These are phyloP conservation scores for Trichosanthes truncata DNA, from an alignment of 306 rosid genomes.

Conservation along the genomic window DNA sequence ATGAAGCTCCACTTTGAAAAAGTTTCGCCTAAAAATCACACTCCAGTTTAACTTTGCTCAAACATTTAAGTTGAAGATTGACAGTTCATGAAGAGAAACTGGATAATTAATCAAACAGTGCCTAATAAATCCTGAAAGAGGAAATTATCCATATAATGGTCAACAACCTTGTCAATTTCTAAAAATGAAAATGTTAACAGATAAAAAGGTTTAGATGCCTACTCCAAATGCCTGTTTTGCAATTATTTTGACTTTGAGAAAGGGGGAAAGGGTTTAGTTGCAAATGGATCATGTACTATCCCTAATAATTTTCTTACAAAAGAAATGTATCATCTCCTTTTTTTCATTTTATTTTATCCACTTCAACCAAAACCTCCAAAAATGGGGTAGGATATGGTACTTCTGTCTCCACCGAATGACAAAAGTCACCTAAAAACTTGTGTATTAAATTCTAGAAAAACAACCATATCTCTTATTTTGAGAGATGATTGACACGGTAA, in stretches of 20 bases:
- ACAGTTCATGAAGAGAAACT: neutral
- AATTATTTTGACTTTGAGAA: neutral
- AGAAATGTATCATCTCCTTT: neutral
- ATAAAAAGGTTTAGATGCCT: neutral
- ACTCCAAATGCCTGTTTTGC: neutral
- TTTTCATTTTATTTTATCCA: neutral
- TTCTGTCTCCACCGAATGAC: neutral
- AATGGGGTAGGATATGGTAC: too few species aligned
- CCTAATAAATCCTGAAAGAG: neutral
- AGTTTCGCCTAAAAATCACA: neutral
- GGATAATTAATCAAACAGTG: neutral
- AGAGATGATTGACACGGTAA: neutral
- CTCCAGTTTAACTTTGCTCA: neutral
- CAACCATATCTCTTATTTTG: neutral
- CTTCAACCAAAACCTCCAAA: neutral
- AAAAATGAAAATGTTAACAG: neutral
- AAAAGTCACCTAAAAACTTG: neutral
- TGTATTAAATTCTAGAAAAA: neutral
- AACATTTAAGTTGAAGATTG: neutral
- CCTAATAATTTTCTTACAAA: neutral
- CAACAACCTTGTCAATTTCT: neutral
- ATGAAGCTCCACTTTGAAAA: too few species aligned
- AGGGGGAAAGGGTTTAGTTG: neutral
- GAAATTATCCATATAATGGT: neutral
- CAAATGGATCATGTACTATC: neutral